A percentile compares a stretch with the other conserved stretches of the same genome.
Conservation (phyloP, 2,329 filamentous ascomycete genomes). For the Fusarium sp. region DNA sequence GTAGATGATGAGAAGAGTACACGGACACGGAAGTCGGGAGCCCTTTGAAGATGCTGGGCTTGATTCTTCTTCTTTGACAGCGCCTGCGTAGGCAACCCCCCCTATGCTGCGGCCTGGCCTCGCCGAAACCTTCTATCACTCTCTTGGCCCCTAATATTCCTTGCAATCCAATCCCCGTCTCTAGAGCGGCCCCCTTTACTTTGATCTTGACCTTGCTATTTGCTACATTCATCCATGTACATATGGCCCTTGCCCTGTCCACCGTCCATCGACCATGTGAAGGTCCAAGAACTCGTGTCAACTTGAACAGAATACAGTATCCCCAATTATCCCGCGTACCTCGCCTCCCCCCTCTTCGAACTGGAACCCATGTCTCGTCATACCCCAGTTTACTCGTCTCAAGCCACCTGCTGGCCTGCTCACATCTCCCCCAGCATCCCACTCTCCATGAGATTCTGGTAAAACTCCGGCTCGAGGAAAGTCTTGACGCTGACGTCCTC, state of each 20-base stretch:
- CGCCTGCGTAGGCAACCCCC: background rate
- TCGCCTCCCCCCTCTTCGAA: constrained; percentile 12
- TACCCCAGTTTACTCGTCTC: background rate
- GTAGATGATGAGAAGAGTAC: background rate
- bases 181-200: constrained; percentile 20
- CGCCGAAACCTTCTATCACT: constrained; percentile 19
- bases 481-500: constrained; percentile 97
- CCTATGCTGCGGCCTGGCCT: constrained; percentile 23
- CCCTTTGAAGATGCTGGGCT: background rate
- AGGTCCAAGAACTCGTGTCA: constrained; percentile 21
- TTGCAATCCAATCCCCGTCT: background rate
- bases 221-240: constrained; percentile 32
- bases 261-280: constrained; percentile 34
- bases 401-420: constrained; percentile 12
- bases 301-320: constrained; percentile 12
- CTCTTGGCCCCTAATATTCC: constrained; percentile 7
- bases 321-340: constrained; percentile 18
- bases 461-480: constrained; percentile 95
- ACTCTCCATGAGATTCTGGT: constrained; percentile 87
- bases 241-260: constrained; percentile 25
- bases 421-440: constrained; percentile 78
- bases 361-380: constrained; percentile 10
- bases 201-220: constrained; percentile 28
- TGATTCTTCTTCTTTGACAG: constrained; percentile 27
- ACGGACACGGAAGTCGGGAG: background rate